phyloP scores from a whole-genome alignment of 2,329 filamentous ascomycete species.

The Davidsoniella neocaledoniae region DNA sequence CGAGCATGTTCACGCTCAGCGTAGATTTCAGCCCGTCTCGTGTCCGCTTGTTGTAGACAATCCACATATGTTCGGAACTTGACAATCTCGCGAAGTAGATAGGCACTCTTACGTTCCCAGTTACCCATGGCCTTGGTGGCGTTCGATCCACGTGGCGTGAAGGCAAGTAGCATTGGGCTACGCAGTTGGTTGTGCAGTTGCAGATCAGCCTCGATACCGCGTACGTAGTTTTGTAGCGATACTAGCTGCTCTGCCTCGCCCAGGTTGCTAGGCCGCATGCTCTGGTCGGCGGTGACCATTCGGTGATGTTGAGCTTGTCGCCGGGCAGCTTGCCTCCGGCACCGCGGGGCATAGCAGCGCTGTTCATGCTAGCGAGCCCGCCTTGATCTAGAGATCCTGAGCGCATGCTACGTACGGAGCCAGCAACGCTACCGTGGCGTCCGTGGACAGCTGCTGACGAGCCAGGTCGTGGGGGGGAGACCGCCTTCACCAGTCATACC shows the following conservation, averaged over 20 bases:
- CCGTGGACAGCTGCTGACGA: conserved; percentile 23
- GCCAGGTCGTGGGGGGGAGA: conserved; percentile 29
- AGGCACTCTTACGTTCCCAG: conserved; percentile 92
- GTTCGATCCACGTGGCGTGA: conserved; percentile 70
- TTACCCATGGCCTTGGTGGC: conserved; percentile 75
- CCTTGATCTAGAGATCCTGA: conserved; percentile 46
- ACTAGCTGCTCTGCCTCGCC: conserved; percentile 67
- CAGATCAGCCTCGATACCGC: conserved; percentile 71
- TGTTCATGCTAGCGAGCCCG: conserved; percentile 27
- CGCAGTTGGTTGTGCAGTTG: conserved; percentile 77
- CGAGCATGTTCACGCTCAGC: conserved; percentile 31
- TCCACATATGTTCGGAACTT: conserved; percentile 96
- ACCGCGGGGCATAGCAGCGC: conserved; percentile 25
- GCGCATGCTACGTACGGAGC: conserved; percentile 25
- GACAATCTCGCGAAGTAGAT: conserved; percentile 82
- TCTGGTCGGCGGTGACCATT: conserved; percentile 86
- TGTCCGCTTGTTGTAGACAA: conserved; percentile 54
- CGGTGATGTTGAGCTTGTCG: conserved; percentile 66
- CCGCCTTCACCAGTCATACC: conserved; percentile 11
- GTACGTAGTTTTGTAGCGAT: conserved; percentile 61
- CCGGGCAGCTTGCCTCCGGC: conserved; percentile 49
- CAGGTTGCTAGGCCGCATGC: conserved; percentile 67
- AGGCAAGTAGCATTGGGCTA: conserved; percentile 74
- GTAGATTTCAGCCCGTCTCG: conserved; percentile 55
- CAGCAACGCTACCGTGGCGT: conserved; percentile 25